These are phyloP conservation scores for Pholiota molesta DNA, from an alignment of 768 basidiomycete genomes.

Conservation along the genomic window DNA sequence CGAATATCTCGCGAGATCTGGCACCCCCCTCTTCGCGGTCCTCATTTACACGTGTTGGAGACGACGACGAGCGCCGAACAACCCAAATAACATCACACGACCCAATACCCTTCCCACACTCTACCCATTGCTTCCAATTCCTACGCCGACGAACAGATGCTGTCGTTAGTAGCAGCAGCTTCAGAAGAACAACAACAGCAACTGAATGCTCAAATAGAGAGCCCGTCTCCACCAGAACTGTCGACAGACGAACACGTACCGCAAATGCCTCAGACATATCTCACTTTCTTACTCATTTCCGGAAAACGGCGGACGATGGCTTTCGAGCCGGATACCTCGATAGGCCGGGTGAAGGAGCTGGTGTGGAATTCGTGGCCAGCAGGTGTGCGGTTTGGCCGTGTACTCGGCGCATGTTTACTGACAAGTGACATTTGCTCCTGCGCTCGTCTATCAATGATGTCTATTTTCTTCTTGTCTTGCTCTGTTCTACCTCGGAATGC, in stretches of 20 bases:
- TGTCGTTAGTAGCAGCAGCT: conserved; percentile 11
- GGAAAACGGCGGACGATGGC: conserved; percentile 69
- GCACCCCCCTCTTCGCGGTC: conserved; percentile 43
- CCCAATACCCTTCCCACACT: conserved; percentile 23
- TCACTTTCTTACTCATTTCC: conserved; percentile 76
- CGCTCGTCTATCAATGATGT: not conserved
- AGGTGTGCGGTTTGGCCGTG: conserved; percentile 44
- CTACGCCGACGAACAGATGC: conserved; percentile 13
- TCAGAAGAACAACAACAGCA: conserved; percentile 15
- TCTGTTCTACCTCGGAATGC: not conserved
- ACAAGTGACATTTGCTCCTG: conserved; percentile 8
- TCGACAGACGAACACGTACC: conserved; percentile 39
- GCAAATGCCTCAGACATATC: conserved; percentile 61
- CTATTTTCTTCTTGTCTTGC: conserved; percentile 4
- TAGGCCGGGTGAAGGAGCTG: conserved; percentile 81
- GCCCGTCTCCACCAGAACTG: conserved; percentile 11
- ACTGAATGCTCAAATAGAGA: conserved; percentile 9
- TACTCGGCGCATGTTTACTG: conserved; percentile 12
- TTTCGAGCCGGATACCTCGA: conserved; percentile 74
- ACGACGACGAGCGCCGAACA: conserved; percentile 32
- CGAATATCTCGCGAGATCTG: conserved; percentile 11
- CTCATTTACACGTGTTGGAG: conserved; percentile 54
- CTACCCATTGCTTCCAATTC: conserved; percentile 17
- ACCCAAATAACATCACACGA: conserved; percentile 26
- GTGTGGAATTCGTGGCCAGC: conserved; percentile 83